Conservation (phyloP, 2,329 filamentous ascomycete genomes). For the Emericellopsis cladophorae region DNA sequence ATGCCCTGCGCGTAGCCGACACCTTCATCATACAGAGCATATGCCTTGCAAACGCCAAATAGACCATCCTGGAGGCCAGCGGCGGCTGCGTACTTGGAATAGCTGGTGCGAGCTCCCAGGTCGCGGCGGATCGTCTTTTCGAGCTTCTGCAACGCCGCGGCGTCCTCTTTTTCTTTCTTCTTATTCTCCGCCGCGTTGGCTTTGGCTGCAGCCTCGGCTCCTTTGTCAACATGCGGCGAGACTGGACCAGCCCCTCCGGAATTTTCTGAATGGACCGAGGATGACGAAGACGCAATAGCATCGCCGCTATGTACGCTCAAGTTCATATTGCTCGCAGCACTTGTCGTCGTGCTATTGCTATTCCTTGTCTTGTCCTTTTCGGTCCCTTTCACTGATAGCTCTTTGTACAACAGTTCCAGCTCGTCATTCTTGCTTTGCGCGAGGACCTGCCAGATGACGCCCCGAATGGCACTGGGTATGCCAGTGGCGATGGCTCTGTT, state of each 20-base stretch:
- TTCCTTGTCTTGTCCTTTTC: constrained; percentile 61
- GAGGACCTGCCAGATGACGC: constrained; percentile 97
- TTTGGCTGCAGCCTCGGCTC: constrained; percentile 50
- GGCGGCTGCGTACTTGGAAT: constrained; percentile 87
- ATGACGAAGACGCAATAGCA: constrained; percentile 63
- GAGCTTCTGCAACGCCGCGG: constrained; percentile 60
- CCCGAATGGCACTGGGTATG: constrained; percentile 87
- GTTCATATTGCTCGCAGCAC: constrained; percentile 39
- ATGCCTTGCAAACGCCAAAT: constrained; percentile 94
- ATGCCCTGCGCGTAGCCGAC: constrained; percentile 98
- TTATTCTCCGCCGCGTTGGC: constrained; percentile 59
- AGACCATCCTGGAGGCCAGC: constrained; percentile 86
- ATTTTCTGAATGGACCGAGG: constrained; percentile 69
- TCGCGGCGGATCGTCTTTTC: constrained; percentile 90
- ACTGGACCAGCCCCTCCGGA: constrained; percentile 48
- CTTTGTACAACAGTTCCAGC: constrained; percentile 74
- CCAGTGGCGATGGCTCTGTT: constrained; percentile 85
- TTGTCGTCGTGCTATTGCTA: constrained; percentile 39
- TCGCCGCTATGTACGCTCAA: constrained; percentile 49
- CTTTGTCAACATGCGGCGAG: constrained; percentile 47
- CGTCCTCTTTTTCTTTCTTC: constrained; percentile 69
- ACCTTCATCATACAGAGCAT: constrained; percentile 85
- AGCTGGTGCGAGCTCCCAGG: constrained; percentile 84
- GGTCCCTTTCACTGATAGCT: constrained; percentile 67
- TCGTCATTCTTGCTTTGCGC: constrained; percentile 92